Percentiles rank a stretch among this genome's conserved stretches.
Evolutionary conservation across 2,329 filamentous ascomycete species (phyloP).

Genomic region (Verticillium klebahnii): DNA sequence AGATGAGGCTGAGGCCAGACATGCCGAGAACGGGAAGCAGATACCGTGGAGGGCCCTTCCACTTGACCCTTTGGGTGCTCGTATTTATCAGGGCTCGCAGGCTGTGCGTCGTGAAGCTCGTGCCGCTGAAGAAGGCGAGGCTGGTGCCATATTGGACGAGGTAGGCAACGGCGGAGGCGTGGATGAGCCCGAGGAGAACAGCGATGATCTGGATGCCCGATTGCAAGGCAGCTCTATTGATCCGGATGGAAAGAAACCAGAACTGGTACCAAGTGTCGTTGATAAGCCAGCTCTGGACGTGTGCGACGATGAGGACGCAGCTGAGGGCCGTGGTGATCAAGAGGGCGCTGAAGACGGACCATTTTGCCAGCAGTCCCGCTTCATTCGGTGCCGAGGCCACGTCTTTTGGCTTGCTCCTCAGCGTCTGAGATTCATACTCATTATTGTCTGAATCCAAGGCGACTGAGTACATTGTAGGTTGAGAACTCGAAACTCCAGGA

Average conservation of each 20-base stretch:
- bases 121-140: slow-evolving; percentile 2
- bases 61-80: slow-evolving; percentile 1
- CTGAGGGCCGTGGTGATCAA: slow-evolving; percentile 5
- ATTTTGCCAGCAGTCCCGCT: neutral
- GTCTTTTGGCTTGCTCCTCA: neutral
- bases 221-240: slow-evolving; percentile 4
- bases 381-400: neutral
- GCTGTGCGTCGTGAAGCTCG: slow-evolving; percentile 3
- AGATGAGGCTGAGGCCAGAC: slow-evolving; percentile 1
- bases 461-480: neutral
- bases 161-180: slow-evolving; percentile 1
- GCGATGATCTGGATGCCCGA: slow-evolving; percentile 4
- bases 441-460: neutral
- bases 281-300: slow-evolving; percentile 1
- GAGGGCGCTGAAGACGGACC: neutral
- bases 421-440: neutral
- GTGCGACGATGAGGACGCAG: slow-evolving; percentile 4
- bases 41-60: neutral
- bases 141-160: slow-evolving; percentile 6
- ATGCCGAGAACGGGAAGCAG: slow-evolving; percentile 1
- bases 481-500: neutral
- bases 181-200: slow-evolving; percentile 2
- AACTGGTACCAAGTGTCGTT: slow-evolving; percentile 6
- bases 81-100: slow-evolving; percentile 3
- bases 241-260: slow-evolving; percentile 1